Evolutionary conservation across 768 basidiomycete species (phyloP).

Genomic region (Pleurotus giganteus): DNA sequence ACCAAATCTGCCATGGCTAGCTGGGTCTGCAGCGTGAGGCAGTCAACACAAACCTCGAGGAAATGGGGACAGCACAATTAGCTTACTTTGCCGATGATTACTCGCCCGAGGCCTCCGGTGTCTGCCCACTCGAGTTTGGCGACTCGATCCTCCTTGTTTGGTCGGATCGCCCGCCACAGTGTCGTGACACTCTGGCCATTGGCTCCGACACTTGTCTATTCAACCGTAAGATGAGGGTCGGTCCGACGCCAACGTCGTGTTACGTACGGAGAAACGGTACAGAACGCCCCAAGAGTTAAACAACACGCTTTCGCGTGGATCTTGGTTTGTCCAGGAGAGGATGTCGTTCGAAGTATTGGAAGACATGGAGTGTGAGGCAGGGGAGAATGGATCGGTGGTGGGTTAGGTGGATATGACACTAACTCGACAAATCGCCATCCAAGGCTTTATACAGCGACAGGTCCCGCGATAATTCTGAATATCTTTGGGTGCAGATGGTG

Average conservation of each 20-base stretch:
- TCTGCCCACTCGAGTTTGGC: slow-evolving; percentile 87
- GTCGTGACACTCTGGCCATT: slow-evolving; percentile 75
- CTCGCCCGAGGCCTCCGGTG: slow-evolving; percentile 80
- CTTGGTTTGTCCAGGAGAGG: slow-evolving; percentile 85
- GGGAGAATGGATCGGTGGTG: slow-evolving; percentile 23
- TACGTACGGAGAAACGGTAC: slow-evolving; percentile 56
- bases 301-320: slow-evolving; percentile 79
- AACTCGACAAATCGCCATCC: slow-evolving; percentile 8
- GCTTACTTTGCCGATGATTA: slow-evolving; percentile 78
- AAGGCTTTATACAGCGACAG: background rate
- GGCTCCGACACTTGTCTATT: slow-evolving; percentile 62
- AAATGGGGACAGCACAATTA: slow-evolving; percentile 14
- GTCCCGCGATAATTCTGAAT: slow-evolving; percentile 12
- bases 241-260: slow-evolving; percentile 17
- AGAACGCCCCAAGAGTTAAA: slow-evolving; percentile 81
- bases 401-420: slow-evolving; percentile 11
- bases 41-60: slow-evolving; percentile 21
- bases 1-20: slow-evolving; percentile 84
- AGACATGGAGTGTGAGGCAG: slow-evolving; percentile 25
- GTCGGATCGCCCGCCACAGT: slow-evolving; percentile 76
- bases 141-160: slow-evolving; percentile 84
- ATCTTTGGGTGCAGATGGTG: slow-evolving; percentile 51
- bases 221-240: slow-evolving; percentile 18
- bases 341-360: slow-evolving; percentile 55
- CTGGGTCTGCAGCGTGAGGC: slow-evolving; percentile 51